Conservation (phyloP, 129 eudicot species). For the Dittrichia graveolens region DNA sequence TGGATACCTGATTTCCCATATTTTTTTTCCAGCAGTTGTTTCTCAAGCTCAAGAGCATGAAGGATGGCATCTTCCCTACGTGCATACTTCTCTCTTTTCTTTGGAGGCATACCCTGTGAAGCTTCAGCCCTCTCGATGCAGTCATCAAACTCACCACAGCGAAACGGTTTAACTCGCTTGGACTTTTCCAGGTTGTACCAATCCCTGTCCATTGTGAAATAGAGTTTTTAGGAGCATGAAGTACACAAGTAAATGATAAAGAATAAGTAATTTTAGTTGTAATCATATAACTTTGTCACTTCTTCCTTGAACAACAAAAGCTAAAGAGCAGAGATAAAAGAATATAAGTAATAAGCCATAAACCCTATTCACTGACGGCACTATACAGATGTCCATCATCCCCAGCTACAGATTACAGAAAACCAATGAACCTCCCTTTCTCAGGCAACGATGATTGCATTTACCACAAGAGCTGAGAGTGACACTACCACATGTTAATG, state of each 20-base stretch:
- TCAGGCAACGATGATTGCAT: not conserved
- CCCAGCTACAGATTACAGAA: not conserved
- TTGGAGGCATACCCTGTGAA: conserved; percentile 63
- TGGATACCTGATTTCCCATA: conserved; percentile 54
- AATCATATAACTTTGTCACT: not conserved
- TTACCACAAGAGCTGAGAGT: conserved; percentile 14
- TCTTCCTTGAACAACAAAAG: not conserved
- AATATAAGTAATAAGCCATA: not conserved
- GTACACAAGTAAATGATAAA: not conserved
- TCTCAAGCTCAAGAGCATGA: conserved; percentile 80
- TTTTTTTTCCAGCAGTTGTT: conserved; percentile 63
- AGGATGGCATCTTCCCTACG: conserved; percentile 75
- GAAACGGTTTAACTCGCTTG: conserved; percentile 68
- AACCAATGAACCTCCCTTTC: conserved; percentile 1
- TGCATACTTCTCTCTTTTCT: conserved; percentile 66
- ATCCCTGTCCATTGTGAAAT: conserved; percentile 44
- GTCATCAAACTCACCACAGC: conserved; percentile 81
- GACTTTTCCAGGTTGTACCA: conserved; percentile 89
- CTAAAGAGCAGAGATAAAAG: conserved; percentile 5
- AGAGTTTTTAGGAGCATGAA: conserved; percentile 1
- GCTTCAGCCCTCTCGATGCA: conserved; percentile 71
- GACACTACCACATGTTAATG: conserved; percentile 3
- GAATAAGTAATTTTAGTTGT: not conserved
- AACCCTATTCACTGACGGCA: not conserved
- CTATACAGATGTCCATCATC: conserved; percentile 2